A percentile compares a stretch with the other conserved stretches of the same genome.
Evolutionary conservation across 805 yeast species (phyloP).

Genomic region (baker's yeast (Saccharomyces cerevisiae)): DNA sequence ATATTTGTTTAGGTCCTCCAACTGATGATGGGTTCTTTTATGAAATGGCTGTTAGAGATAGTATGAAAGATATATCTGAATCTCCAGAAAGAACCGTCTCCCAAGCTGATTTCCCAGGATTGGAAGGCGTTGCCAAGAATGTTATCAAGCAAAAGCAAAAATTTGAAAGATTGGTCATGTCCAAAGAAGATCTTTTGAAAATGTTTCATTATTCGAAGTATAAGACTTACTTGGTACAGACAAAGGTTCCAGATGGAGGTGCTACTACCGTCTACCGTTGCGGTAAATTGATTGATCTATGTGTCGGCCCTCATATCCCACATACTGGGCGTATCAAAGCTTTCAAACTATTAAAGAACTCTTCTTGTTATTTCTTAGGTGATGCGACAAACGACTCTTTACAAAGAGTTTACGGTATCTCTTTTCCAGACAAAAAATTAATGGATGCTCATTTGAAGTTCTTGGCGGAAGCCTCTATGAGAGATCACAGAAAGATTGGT

Average conservation of each 20-base stretch:
- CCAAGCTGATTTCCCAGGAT: conserved; percentile 71
- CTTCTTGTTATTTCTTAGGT: conserved; percentile 93
- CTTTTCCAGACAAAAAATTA: conserved; percentile 95
- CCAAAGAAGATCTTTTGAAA: conserved; percentile 81
- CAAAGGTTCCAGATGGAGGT: conserved; percentile 92
- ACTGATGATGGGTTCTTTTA: conserved; percentile 96
- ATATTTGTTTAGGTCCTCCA: conserved; percentile 91
- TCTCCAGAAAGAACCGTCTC: conserved; percentile 70
- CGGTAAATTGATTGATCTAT: conserved; percentile 93
- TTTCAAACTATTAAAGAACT: conserved; percentile 87
- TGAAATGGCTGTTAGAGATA: conserved; percentile 68
- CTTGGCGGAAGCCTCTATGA: conserved; percentile 88
- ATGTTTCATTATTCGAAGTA: conserved; percentile 96
- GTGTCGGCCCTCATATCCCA: conserved; percentile 96
- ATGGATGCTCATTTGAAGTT: conserved; percentile 93
- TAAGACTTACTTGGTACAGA: conserved; percentile 76
- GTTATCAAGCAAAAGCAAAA: conserved; percentile 93
- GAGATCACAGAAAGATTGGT: conserved; percentile 96
- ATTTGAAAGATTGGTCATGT: conserved; percentile 85
- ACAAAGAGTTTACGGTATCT: conserved; percentile 95
- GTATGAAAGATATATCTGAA: conserved; percentile 35
- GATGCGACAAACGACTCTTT: conserved; percentile 87
- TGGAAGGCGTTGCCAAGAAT: conserved; percentile 80
- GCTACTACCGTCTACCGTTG: conserved; percentile 95
- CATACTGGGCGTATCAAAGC: conserved; percentile 96